A percentile compares a stretch with the other conserved stretches of the same genome.
Conservation (phyloP, 768 basidiomycete genomes). For the Scleroderma citrinum region DNA sequence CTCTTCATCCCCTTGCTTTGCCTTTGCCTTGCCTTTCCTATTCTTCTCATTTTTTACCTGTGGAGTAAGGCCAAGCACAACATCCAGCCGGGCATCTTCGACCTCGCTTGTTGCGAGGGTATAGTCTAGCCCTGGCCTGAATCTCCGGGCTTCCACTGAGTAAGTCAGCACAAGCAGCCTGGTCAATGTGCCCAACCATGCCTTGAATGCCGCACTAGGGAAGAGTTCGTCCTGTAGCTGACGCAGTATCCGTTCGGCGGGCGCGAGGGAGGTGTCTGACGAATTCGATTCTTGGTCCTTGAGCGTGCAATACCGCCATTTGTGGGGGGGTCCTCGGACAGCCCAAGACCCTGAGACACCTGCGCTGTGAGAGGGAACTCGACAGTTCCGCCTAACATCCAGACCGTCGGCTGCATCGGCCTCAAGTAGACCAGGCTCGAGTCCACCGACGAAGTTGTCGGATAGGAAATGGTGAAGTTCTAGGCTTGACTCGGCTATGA, state of each 20-base stretch:
- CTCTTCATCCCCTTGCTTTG: constrained; percentile 26
- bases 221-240: constrained; percentile 72
- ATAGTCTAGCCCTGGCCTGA: constrained; percentile 91
- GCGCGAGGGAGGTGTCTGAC: not conserved
- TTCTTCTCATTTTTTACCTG: constrained; percentile 29
- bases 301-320: constrained; percentile 86
- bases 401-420: constrained; percentile 62
- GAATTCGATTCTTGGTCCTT: not conserved
- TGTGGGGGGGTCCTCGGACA: constrained; percentile 85
- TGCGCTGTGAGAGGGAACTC: constrained; percentile 61
- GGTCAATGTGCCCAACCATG: constrained; percentile 79
- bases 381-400: constrained; percentile 40
- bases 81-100: constrained; percentile 76
- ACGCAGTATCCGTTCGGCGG: constrained; percentile 17
- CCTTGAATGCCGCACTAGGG: constrained; percentile 75
- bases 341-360: constrained; percentile 61
- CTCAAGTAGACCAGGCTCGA: constrained; percentile 61
- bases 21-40: constrained; percentile 27
- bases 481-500: constrained; percentile 81
- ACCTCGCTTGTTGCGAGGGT: constrained; percentile 88
- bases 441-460: constrained; percentile 56
- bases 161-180: constrained; percentile 66
- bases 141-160: constrained; percentile 76
- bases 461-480: constrained; percentile 85
- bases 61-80: constrained; percentile 83